Evolutionary conservation across 441 rosid species (phyloP).

Genomic region (Pelargonium myrrhifolium): DNA sequence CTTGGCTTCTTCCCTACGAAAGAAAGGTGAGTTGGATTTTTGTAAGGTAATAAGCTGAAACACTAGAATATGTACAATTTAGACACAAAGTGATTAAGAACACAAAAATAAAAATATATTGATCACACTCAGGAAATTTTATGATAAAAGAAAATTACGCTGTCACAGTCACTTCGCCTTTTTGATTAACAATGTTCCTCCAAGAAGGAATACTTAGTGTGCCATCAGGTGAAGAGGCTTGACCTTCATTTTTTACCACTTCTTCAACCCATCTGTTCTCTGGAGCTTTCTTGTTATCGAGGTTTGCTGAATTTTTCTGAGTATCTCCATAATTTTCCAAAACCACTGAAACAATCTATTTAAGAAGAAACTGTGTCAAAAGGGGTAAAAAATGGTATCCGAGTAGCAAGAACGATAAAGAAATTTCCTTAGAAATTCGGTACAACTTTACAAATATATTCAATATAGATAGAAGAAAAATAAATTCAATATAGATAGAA

Average conservation of each 20-base stretch:
- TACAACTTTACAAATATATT: not conserved
- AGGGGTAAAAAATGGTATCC: conserved; percentile 3
- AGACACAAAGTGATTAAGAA: conserved; percentile 8
- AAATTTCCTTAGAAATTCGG: not conserved
- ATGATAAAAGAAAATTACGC: conserved; percentile 47
- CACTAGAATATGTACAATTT: conserved; percentile 10
- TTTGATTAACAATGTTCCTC: conserved; percentile 62
- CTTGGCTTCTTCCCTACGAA: conserved; percentile 55
- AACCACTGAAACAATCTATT: conserved; percentile 78
- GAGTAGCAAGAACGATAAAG: not conserved
- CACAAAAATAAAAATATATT: not conserved
- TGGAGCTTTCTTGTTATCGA: conserved; percentile 26
- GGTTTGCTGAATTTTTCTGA: conserved; percentile 23
- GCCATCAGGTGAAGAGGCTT: conserved; percentile 36
- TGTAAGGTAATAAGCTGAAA: conserved; percentile 8
- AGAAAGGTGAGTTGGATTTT: conserved; percentile 14
- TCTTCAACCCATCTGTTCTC: conserved; percentile 65
- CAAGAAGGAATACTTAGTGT: conserved; percentile 57
- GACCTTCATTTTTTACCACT: conserved; percentile 65
- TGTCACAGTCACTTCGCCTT: conserved; percentile 64
- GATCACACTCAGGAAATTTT: conserved; percentile 14
- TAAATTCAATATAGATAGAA: not conserved
- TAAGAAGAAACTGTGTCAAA: conserved; percentile 12
- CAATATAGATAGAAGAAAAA: not conserved
- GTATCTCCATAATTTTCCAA: conserved; percentile 65